phyloP scores from a whole-genome alignment of 1,284 basidiomycete species.

The Athelia psychrophila region DNA sequence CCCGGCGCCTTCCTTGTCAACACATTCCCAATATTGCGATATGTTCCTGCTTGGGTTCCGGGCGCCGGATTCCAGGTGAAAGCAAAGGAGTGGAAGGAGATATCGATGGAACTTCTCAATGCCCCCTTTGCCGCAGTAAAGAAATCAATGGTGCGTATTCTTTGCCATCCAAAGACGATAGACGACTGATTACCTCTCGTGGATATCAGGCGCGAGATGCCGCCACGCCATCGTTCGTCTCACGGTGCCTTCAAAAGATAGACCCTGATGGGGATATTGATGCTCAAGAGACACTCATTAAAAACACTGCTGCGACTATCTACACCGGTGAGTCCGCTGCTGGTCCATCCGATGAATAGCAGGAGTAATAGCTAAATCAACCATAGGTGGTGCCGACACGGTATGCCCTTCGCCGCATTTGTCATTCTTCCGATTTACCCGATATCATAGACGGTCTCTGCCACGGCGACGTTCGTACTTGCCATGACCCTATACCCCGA shows the following conservation, averaged over 20 bases:
- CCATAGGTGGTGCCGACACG: too few relatives aligned
- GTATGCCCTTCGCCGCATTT: too few relatives aligned
- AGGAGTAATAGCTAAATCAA: too few relatives aligned
- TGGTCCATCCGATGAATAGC: not conserved
- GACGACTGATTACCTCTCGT: too few relatives aligned
- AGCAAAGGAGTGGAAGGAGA: slow-evolving; percentile 31
- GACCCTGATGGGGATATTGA: slow-evolving; percentile 7
- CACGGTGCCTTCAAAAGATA: too few relatives aligned
- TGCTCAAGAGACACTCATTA: slow-evolving; percentile 14
- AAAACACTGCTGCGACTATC: slow-evolving; percentile 13
- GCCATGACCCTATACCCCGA: slow-evolving; percentile 33
- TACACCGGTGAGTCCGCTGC: slow-evolving; percentile 14
- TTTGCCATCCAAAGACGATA: not conserved
- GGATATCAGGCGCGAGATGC: too few relatives aligned
- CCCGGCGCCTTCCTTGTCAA: slow-evolving; percentile 13
- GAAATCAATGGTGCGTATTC: slow-evolving; percentile 8
- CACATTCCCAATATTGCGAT: slow-evolving; percentile 24
- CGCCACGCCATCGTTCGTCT: too few relatives aligned
- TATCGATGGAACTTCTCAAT: slow-evolving; percentile 20
- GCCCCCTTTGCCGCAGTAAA: slow-evolving; percentile 30
- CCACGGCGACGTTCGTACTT: slow-evolving; percentile 26
- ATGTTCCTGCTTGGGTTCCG: slow-evolving; percentile 44
- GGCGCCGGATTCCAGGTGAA: slow-evolving; percentile 47
- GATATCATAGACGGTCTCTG: slow-evolving; percentile 20
- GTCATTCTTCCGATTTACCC: too few relatives aligned